Base-by-base conservation (phyloP, 768 basidiomycete genomes). In the Porphyrellus cyaneotinctus region DNA sequence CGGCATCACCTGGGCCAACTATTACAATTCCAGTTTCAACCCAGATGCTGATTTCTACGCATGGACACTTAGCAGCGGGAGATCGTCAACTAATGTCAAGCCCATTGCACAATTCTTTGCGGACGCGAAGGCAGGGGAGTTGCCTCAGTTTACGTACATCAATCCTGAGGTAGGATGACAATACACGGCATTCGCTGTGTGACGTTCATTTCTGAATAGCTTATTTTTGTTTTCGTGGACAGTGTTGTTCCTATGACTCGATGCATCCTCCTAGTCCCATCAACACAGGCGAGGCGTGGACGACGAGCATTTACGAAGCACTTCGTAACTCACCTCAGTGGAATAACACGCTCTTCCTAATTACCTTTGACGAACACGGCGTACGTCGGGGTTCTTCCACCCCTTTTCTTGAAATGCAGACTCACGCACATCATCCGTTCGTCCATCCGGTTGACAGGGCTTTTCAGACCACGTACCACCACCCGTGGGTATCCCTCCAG, bases 21-120 rank as follows among this genome's bases (percentile, higher is more conserved):
- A 66, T 32, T 64, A 66, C 32, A 64, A 64, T 49, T 64, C 63
- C 1, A 64, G 64, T 37, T 64, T 64, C 54, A 58, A 64, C 32
- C 63, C 63, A 2, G 63, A 64, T 4, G 38, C 63, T 17, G 49
- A 56, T 3, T 66, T 64, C 14, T 64, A 64, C 18, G 8, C 11
- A 10, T 64, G 63, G 63, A 64, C 63, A 1, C 10, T 49, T 9
- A 47, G 45, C 5, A 61, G 50, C 10, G 64, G 64, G 18, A 49
- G 58, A n/a, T 49, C 52, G 0, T 17, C 46, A 7, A 64, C 64
- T 0, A 35, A 64, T 15, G 59, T 64, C 15, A 13, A 23, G 24
- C 62, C 61, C 0, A 58, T 64, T 31, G 22, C 36, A 0, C 43
- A 53, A 28, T 64, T 64, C 22, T 64, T 53, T 23, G 46, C 38